Evolutionary conservation across 179 eudicot genomes (phyloP).

Genomic region (Silene coronaria): DNA sequence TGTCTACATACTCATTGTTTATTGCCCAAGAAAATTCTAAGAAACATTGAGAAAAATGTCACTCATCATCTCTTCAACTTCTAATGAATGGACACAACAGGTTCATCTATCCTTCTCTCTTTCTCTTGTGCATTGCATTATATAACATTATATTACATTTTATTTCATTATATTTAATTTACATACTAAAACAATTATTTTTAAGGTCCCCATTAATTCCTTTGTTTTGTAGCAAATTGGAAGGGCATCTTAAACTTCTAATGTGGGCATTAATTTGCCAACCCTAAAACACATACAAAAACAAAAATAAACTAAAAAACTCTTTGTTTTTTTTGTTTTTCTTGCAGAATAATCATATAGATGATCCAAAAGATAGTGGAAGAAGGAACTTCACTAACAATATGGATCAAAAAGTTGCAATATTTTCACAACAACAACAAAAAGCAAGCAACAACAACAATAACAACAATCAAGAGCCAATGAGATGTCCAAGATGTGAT

Average conservation of each 20-base stretch:
- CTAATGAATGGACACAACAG: constrained; percentile 51
- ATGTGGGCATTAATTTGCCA: constrained; percentile 24
- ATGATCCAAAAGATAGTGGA: constrained; percentile 20
- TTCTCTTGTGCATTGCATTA: constrained; percentile 17
- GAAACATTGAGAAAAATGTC: constrained; percentile 39
- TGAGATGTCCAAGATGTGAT: constrained; percentile 59
- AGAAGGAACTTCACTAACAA: neutral
- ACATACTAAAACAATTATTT: constrained; percentile 20
- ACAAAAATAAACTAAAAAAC: neutral
- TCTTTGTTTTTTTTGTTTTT: constrained; percentile 15
- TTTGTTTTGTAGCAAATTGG: constrained; percentile 54
- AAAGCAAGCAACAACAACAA: constrained; percentile 6
- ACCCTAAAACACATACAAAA: constrained; percentile 20
- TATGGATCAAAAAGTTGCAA: constrained; percentile 21
- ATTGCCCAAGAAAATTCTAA: constrained; percentile 26
- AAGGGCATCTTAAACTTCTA: constrained; percentile 31
- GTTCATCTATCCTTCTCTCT: constrained; percentile 20
- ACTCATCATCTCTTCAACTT: constrained; percentile 43
- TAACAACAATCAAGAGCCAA: constrained; percentile 24
- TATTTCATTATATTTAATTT: neutral
- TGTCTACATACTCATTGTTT: constrained; percentile 25
- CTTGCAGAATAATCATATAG: constrained; percentile 25
- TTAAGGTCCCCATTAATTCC: constrained; percentile 21
- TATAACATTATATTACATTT: no score
- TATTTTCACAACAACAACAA: constrained; percentile 9